phyloP scores from a whole-genome alignment of 1,139 yeast species.

The Taphrina deformans region DNA sequence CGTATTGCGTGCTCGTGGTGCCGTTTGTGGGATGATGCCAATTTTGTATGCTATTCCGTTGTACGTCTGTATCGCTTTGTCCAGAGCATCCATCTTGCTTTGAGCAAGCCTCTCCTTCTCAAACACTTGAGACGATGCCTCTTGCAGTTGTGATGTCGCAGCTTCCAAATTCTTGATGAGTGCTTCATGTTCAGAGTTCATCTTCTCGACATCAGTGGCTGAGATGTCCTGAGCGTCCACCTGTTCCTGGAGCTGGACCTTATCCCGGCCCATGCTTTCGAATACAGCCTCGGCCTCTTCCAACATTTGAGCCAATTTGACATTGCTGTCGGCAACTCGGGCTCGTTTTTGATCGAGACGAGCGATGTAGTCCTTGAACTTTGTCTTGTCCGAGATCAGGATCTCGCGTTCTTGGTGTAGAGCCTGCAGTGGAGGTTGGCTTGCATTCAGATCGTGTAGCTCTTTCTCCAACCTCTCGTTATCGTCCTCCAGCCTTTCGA shows the following conservation, averaged over 20 bases:
- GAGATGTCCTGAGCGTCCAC: slow-evolving; percentile 60
- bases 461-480: slow-evolving; percentile 47
- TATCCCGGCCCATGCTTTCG: slow-evolving; percentile 52
- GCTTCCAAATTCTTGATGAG: slow-evolving; percentile 59
- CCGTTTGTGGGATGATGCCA: slow-evolving; percentile 44
- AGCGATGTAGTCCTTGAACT: slow-evolving; percentile 69
- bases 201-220: slow-evolving; percentile 60
- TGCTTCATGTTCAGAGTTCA: slow-evolving; percentile 62
- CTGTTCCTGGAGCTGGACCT: slow-evolving; percentile 51
- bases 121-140: slow-evolving; percentile 46
- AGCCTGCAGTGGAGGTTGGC: slow-evolving; percentile 49
- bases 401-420: slow-evolving; percentile 63
- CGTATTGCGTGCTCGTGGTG: slow-evolving; percentile 37
- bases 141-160: slow-evolving; percentile 51
- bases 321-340: slow-evolving; percentile 60
- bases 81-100: slow-evolving; percentile 54
- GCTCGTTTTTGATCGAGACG: slow-evolving; percentile 63
- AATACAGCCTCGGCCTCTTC: slow-evolving; percentile 56
- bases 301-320: slow-evolving; percentile 50
- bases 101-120: slow-evolving; percentile 55
- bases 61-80: slow-evolving; percentile 56
- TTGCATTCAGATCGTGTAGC: slow-evolving; percentile 45
- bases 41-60: slow-evolving; percentile 57
- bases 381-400: slow-evolving; percentile 67
- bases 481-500: slow-evolving; percentile 49